Evolutionary conservation across 306 rosid species (phyloP).

Genomic region (Coriaria nepalensis): DNA sequence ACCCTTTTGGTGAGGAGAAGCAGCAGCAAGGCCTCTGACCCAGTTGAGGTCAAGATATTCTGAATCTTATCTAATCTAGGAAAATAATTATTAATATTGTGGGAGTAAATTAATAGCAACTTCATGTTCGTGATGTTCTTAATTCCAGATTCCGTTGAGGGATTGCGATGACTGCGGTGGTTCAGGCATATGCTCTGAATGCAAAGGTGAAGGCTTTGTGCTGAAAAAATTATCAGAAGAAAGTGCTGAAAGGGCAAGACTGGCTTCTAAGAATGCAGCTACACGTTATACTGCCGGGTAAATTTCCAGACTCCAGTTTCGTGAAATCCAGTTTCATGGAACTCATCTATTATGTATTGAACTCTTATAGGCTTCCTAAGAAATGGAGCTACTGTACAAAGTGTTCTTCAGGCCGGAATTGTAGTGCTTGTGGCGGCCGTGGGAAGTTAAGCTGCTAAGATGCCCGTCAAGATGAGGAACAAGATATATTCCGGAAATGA

Average conservation of each 20-base stretch:
- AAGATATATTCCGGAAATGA: too few species aligned
- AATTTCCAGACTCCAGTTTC: conserved; percentile 1
- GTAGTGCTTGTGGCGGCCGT: conserved; percentile 61
- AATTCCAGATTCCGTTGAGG: conserved; percentile 42
- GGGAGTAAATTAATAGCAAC: conserved; percentile 1
- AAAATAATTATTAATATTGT: too few species aligned
- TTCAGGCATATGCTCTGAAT: conserved; percentile 81
- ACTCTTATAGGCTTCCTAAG: conserved; percentile 65
- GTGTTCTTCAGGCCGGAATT: conserved; percentile 72
- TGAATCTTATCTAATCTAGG: conserved; percentile 6
- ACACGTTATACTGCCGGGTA: conserved; percentile 86
- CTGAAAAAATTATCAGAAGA: conserved; percentile 62
- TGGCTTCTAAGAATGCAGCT: conserved; percentile 56
- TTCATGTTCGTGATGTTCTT: background rate
- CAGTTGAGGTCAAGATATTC: conserved; percentile 31
- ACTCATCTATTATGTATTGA: conserved; percentile 3
- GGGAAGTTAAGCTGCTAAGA: conserved; percentile 46
- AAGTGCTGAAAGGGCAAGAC: conserved; percentile 63
- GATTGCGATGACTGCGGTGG: conserved; percentile 64
- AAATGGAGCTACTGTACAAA: conserved; percentile 97
- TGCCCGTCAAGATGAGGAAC: too few species aligned
- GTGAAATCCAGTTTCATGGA: conserved; percentile 3
- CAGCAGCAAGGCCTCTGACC: conserved; percentile 48
- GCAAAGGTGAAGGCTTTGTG: conserved; percentile 94
- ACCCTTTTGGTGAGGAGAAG: conserved; percentile 53